Evolutionary conservation across 139 green algal species (phyloP), one percentile per base, ranked within the genome.

Genomic region (Chlorella sp.): DNA sequence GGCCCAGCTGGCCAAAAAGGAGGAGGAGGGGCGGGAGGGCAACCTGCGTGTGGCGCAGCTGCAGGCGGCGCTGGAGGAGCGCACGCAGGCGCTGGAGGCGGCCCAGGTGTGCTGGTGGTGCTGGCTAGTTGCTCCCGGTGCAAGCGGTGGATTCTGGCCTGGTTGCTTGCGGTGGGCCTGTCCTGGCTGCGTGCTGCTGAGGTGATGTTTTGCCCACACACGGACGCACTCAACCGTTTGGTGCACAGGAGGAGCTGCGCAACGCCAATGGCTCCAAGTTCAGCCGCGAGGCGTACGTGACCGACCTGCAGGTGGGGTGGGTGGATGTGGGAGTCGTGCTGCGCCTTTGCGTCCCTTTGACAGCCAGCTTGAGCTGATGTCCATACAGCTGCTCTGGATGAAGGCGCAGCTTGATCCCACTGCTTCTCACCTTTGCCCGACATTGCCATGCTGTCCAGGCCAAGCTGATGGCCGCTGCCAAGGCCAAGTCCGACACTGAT

Each of bases 1-100:
- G 72, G 72, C 60, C 40, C 76, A 82, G 56, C 54, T 82, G 76
- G 56, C 56, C n/a, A 82, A 82, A 56, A 60, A 72, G 46, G 56
- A 56, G 13, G 85, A 89, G 43, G 77, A 85, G 22, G 83, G 68
- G n/a, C 58, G 38, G 40, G 70, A 67, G 40, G 19, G 28, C 30
- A 60, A 56, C 40, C 40, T n/a, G 77, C 60, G 77, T 0, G 34
- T 83, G 56, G 60, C 58, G 40, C 40, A 58, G 77, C 77, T 83
- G 58, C 13, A 43, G 40, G 60, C 77, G 16, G 60, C 73, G 40
- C 58, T 83, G 40, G 77, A 83, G 4, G 77, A 83, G 60, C 73
- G 73, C 41, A 58, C 60, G 14, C 22, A 40, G 77, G 41, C 40
- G 60, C 77, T 83, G 60, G 58, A 83, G 77, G 77, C 41, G 28